Percentiles rank a stretch among this genome's conserved stretches.
Evolutionary conservation across 1,139 yeast genomes (phyloP).

Genomic region (Arxiozyma slooffiae): DNA sequence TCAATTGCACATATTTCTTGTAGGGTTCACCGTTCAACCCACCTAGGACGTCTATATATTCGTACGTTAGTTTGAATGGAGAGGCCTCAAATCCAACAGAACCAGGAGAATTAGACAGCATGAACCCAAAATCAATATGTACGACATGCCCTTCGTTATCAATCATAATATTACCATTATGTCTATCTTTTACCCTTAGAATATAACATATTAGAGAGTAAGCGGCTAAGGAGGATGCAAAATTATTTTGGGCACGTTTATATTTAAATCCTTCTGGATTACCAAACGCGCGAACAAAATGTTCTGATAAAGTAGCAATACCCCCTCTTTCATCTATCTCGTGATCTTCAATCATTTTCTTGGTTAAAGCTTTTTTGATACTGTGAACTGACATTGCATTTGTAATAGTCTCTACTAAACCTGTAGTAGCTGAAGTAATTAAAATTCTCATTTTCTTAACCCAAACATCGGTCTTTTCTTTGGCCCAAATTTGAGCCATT

Average conservation of each 20-base stretch:
- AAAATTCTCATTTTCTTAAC: slow-evolving; percentile 86
- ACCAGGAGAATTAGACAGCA: slow-evolving; percentile 89
- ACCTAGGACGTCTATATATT: slow-evolving; percentile 79
- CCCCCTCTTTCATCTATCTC: slow-evolving; percentile 45
- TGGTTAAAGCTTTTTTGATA: slow-evolving; percentile 81
- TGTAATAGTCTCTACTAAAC: slow-evolving; percentile 89
- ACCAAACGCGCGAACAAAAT: slow-evolving; percentile 69
- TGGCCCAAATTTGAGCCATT: slow-evolving; percentile 76
- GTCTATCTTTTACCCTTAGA: slow-evolving; percentile 87
- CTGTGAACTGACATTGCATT: slow-evolving; percentile 91
- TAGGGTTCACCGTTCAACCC: slow-evolving; percentile 58
- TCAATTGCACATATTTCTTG: slow-evolving; percentile 46
- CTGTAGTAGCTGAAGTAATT: slow-evolving; percentile 82
- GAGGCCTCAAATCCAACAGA: slow-evolving; percentile 96
- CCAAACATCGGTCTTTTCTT: slow-evolving; percentile 63
- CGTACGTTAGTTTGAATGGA: slow-evolving; percentile 83
- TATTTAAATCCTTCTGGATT: slow-evolving; percentile 42
- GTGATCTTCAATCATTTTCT: slow-evolving; percentile 55
- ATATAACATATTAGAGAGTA: slow-evolving; percentile 83
- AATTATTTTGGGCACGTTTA: slow-evolving; percentile 68
- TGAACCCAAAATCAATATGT: slow-evolving; percentile 92
- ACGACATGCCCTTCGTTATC: slow-evolving; percentile 92
- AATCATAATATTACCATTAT: slow-evolving; percentile 89
- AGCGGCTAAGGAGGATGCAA: slow-evolving; percentile 76
- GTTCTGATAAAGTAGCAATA: slow-evolving; percentile 65